Evolutionary conservation across 2,329 filamentous ascomycete species (phyloP), one percentile per base, ranked within the genome.

Genomic region (Rhytidhysteron rufulum): DNA sequence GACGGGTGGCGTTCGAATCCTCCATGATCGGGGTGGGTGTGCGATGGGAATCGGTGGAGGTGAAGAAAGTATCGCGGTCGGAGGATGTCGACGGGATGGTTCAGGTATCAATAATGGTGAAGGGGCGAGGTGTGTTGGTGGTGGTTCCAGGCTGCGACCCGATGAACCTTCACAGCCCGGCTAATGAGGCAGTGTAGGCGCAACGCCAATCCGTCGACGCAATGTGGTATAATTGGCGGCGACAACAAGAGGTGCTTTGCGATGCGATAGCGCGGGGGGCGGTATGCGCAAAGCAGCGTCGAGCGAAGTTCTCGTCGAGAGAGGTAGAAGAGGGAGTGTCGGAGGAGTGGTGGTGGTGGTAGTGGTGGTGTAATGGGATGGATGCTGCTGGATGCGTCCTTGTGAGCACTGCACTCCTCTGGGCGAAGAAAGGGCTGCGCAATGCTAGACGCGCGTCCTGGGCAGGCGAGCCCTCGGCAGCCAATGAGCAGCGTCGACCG

Each of bases 21-120:
- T 64, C 61, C 63, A 66, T 66, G 45, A 51, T 48, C 39, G 51
- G 45, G n/a, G 32, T 37, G 47, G 52, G 45, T 52, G 43, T 38
- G 24, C 40, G 10, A 39, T 44, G 15, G 18, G 20, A 39, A 36
- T 32, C 30, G n/a, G 40, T 42, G 42, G 35, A 39, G 40, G 47
- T 38, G 32, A 44, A n/a, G n/a, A n/a, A n/a, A n/a, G n/a, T n/a
- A n/a, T n/a, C n/a, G n/a, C 34, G 46, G 51, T 51, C 39, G 49
- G 43, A 40, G 47, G 37, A 34, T 32, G 45, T 21, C 11, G 22
- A 21, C 11, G 16, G 10, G 38, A 27, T 30, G 38, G 17, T 15
- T 24, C 31, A 22, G 33, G 25, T 15, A 40, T 17, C 39, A 40
- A 40, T 17, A 20, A 34, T 40, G 29, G 34, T 31, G 40, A 41